phyloP scores from a whole-genome alignment of 345 rosid species.

The Heritiera fomes region DNA sequence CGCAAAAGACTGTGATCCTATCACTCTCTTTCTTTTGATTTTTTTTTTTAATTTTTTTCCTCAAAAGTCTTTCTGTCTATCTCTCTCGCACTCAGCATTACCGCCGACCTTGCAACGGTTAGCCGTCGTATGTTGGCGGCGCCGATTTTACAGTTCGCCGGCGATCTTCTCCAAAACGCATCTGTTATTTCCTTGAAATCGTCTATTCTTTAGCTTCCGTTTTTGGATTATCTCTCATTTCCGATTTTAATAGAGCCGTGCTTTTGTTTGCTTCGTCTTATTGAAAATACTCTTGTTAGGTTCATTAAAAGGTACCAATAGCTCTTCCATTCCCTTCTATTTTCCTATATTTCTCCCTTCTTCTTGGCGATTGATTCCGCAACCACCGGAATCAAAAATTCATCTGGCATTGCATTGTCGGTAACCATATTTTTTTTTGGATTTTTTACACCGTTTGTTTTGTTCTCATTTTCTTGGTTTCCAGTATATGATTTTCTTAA shows the following conservation, averaged over 20 bases:
- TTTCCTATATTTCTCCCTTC: neutral
- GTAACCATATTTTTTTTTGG: neutral
- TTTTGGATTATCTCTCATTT: slow-evolving; percentile 12
- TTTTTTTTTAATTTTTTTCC: neutral
- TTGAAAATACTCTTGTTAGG: neutral
- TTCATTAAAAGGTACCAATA: slow-evolving; percentile 18
- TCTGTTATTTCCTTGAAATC: slow-evolving; percentile 13
- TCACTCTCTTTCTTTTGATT: neutral
- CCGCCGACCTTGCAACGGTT: slow-evolving; percentile 54
- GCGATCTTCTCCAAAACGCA: slow-evolving; percentile 20
- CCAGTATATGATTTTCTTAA: neutral
- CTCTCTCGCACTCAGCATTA: slow-evolving; percentile 26
- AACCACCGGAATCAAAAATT: neutral
- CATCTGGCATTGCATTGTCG: slow-evolving; percentile 10
- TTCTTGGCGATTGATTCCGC: neutral
- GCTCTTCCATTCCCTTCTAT: neutral
- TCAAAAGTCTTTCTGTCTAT: slow-evolving; percentile 8
- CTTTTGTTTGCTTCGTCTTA: slow-evolving; percentile 13
- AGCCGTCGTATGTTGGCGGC: slow-evolving; percentile 37
- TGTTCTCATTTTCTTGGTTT: neutral
- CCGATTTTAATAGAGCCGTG: neutral
- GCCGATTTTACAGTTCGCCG: slow-evolving; percentile 15
- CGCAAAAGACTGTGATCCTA: slow-evolving; percentile 8
- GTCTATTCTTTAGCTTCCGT: slow-evolving; percentile 3
- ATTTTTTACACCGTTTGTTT: neutral